Base-by-base conservation (phyloP, 768 basidiomycete genomes). In the Scleroderma bovista region DNA sequence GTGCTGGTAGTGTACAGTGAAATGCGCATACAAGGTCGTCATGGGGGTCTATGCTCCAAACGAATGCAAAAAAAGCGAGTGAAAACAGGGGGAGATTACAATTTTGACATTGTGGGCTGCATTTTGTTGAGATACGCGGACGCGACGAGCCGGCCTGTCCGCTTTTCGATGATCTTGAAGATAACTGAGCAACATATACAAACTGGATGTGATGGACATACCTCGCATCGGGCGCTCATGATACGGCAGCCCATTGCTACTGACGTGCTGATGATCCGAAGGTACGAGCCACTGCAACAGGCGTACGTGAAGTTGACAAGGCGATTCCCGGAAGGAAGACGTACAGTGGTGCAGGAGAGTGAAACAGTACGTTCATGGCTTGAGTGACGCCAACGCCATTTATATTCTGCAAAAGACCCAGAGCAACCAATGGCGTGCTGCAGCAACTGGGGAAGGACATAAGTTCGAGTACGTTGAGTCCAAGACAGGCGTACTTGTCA, bases 361-460 rank as follows among this genome's bases (percentile, higher is more conserved):
- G 86, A 65, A 84, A 88, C 26, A 78, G 64, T 22, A 88, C 72
- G 53, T 80, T 82, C 78, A 86, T 77, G 10, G 78, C 76, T 62
- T 86, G 83, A 3, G 83, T 88, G 17, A 88, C 85, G 11, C 86
- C 86, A 12, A 87, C 85, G 2, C 84, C 85, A 50, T 88, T 87
- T 23, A 73, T 65, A 51, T 75, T 74, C 57, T 77, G 72, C 33
- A 80, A 63, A 37, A 86, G 60, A 3, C 84, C 85, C 10, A 88
- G 72, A 7, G 79, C 81, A 26, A 87, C 79, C 11, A 86, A 74
- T 0, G 84, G 84, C 15, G 82, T 82, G 47, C 80, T 78, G 37
- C 80, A 82, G 63, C 84, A 85, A 57, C 81, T 83, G 55, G 32
- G 13, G 3, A 32, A 24, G 9, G n/a, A 12, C 43, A 5, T 52